phyloP scores from a whole-genome alignment of 2,329 filamentous ascomycete species.

The Knufia fluminis region DNA sequence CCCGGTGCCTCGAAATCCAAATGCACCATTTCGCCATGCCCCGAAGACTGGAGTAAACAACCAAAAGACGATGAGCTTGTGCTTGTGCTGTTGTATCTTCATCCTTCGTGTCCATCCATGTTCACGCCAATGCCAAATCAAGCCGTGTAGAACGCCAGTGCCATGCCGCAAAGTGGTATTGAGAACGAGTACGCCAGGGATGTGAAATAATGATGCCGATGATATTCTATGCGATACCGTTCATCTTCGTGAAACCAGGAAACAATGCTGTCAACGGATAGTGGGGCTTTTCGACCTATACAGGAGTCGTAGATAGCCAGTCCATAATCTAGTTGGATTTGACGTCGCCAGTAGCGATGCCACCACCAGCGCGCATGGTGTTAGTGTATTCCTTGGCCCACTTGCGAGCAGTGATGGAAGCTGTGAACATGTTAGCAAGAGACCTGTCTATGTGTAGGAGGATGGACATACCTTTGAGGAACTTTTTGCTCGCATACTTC shows the following conservation, averaged over 20 bases:
- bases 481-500: slow-evolving; percentile 99
- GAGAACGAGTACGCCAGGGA: background rate
- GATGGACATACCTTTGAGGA: slow-evolving; percentile 69
- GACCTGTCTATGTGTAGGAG: background rate
- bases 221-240: slow-evolving; percentile 10
- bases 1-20: background rate
- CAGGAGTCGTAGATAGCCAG: background rate
- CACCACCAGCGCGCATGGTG: slow-evolving; percentile 15
- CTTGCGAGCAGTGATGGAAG: slow-evolving; percentile 79
- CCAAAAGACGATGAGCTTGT: background rate
- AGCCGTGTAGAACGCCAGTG: background rate
- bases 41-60: background rate
- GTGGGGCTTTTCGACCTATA: background rate
- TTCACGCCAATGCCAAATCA: background rate
- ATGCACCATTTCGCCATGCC: background rate
- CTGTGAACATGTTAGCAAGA: slow-evolving; percentile 40
- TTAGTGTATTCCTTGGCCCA: slow-evolving; percentile 75
- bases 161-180: slow-evolving; percentile 8
- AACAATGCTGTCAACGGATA: slow-evolving; percentile 1
- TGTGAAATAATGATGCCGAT: slow-evolving; percentile 3
- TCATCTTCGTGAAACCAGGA: slow-evolving; percentile 1
- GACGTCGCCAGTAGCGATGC: slow-evolving; percentile 13
- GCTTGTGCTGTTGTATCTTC: background rate
- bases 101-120: background rate
- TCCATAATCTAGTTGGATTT: slow-evolving; percentile 9